Conservation (phyloP, 192 early-diverging fungal species). For the Coemansia sp. region DNA sequence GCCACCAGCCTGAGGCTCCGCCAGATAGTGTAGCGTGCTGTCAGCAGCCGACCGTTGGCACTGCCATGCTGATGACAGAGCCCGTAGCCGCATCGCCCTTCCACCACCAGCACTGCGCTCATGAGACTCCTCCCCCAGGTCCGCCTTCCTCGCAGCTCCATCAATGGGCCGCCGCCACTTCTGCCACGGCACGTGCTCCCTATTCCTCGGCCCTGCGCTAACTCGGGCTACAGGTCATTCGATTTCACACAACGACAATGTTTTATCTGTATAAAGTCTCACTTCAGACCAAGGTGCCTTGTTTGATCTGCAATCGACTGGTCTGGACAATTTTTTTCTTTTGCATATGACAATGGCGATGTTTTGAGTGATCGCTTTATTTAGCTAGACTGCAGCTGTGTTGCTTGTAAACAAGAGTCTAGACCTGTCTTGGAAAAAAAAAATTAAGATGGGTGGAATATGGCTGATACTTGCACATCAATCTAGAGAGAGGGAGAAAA, state of each 20-base stretch:
- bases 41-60: conserved; percentile 21
- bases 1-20: neutral
- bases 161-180: neutral
- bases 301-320: neutral
- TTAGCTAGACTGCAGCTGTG: neutral
- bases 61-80: conserved; percentile 42
- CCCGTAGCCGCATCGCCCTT: conserved; percentile 5
- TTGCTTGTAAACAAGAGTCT: neutral
- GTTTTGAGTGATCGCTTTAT: neutral
- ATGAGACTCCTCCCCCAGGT: neutral
- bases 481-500: neutral
- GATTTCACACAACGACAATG: no score
- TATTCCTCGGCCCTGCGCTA: neutral
- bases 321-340: no score
- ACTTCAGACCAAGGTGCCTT: no score
- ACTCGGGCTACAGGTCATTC: no score
- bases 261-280: neutral
- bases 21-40: conserved; percentile 1
- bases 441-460: no score
- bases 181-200: neutral
- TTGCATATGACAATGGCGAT: neutral
- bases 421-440: neutral
- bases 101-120: neutral
- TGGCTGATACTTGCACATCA: neutral
- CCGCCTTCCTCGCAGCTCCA: neutral